Evolutionary conservation across 345 rosid species (phyloP).

Genomic region (Linum trigynum): DNA sequence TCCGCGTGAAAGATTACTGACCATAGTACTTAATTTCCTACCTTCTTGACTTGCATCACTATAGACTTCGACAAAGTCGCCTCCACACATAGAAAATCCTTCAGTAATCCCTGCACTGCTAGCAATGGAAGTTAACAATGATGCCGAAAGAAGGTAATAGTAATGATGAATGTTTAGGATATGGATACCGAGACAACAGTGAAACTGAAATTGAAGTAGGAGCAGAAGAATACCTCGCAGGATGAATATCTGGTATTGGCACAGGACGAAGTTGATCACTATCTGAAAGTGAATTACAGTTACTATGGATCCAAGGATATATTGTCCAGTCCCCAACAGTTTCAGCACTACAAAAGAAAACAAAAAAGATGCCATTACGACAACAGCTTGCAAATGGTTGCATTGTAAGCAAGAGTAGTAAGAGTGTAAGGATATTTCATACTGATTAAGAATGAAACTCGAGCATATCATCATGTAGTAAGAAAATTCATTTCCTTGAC

Average conservation of each 20-base stretch:
- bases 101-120: constrained; percentile 96
- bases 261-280: constrained; percentile 80
- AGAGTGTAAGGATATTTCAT: constrained; percentile 11
- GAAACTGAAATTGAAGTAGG: not conserved
- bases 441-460: constrained; percentile 89
- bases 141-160: not conserved
- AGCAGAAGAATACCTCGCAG: constrained; percentile 61
- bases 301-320: constrained; percentile 95
- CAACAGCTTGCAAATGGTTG: not conserved
- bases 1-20: constrained; percentile 7
- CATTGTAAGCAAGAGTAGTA: not conserved
- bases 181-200: not conserved
- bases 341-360: constrained; percentile 29
- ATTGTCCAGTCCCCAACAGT: constrained; percentile 75
- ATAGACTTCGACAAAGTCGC: constrained; percentile 96
- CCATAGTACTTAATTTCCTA: constrained; percentile 21
- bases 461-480: constrained; percentile 99
- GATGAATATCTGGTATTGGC: constrained; percentile 79
- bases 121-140: constrained; percentile 11
- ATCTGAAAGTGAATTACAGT: constrained; percentile 87
- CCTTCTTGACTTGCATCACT: constrained; percentile 72
- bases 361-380: not conserved
- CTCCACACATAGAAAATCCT: constrained; percentile 99
- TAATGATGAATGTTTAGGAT: not conserved
- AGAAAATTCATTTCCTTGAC: constrained; percentile 99